phyloP scores from a whole-genome alignment of 352 stramenopile species.

The Phytophthora gonapodyides region DNA sequence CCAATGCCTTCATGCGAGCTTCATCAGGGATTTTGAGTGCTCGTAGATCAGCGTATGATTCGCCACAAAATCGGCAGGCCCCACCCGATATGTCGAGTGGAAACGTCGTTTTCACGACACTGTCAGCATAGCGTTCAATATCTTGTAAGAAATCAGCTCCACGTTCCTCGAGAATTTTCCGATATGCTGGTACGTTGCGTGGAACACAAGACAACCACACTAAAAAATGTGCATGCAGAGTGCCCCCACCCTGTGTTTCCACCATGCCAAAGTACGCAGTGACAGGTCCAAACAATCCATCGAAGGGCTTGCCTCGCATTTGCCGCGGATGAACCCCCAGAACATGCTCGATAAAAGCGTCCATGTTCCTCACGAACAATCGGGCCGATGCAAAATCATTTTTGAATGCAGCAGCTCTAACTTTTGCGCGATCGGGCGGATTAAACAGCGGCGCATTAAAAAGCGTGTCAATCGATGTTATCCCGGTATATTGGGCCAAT shows the following conservation, averaged over 20 bases:
- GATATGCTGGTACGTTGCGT: too few species aligned
- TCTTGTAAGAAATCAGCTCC: too few species aligned
- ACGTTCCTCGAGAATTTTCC: too few species aligned
- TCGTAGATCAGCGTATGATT: too few species aligned
- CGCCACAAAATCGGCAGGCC: too few species aligned
- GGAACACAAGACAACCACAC: not conserved
- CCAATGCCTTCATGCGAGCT: too few species aligned
- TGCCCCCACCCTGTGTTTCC: not conserved
- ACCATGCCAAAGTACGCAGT: not conserved
- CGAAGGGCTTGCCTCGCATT: not conserved
- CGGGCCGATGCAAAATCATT: not conserved
- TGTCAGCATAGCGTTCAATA: too few species aligned
- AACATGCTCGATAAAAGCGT: not conserved
- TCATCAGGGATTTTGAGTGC: too few species aligned
- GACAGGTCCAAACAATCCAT: not conserved
- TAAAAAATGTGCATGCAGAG: not conserved
- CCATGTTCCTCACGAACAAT: not conserved
- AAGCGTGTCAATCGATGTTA: not conserved
- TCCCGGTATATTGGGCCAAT: not conserved
- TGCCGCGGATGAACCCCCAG: not conserved
- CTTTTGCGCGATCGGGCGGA: not conserved
- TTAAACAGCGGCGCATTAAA: not conserved
- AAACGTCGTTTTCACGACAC: too few species aligned
- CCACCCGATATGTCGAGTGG: too few species aligned
- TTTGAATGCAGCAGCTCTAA: too few species aligned